These are phyloP conservation scores for Calocybe cyanea DNA, from an alignment of 768 basidiomycete species.

Conservation along the genomic window DNA sequence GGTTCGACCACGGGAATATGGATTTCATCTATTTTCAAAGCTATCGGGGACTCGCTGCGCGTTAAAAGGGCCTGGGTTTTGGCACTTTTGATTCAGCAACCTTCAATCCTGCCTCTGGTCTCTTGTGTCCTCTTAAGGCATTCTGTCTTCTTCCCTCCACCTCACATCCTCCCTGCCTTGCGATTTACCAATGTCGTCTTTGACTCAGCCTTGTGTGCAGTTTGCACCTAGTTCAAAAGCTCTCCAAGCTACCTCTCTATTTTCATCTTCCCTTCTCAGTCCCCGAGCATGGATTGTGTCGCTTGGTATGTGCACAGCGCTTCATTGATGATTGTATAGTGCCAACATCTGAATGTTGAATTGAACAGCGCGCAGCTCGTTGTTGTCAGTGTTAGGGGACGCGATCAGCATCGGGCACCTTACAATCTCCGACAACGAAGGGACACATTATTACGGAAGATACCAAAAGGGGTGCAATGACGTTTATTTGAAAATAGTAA, in stretches of 20 bases:
- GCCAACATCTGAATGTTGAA: constrained; percentile 3
- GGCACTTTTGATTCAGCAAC: too few relatives aligned
- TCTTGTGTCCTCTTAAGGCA: too few relatives aligned
- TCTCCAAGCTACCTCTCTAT: constrained; percentile 39
- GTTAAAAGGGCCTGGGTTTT: constrained; percentile 20
- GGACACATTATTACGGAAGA: constrained; percentile 55
- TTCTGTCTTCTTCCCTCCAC: too few relatives aligned
- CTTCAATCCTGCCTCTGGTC: too few relatives aligned
- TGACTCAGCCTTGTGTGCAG: constrained; percentile 36
- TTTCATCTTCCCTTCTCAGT: constrained; percentile 40
- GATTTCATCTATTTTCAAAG: constrained; percentile 26
- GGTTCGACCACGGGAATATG: constrained; percentile 29
- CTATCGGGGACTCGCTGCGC: constrained; percentile 9
- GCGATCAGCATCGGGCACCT: constrained; percentile 58
- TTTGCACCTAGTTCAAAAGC: constrained; percentile 40
- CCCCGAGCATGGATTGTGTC: constrained; percentile 46
- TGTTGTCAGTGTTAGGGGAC: constrained; percentile 53
- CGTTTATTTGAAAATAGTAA: constrained; percentile 52
- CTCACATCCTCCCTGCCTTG: too few relatives aligned
- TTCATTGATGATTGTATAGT: constrained; percentile 1
- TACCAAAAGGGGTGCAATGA: constrained; percentile 58
- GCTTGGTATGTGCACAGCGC: constrained; percentile 36
- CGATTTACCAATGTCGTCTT: constrained; percentile 30
- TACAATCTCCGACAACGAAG: constrained; percentile 59
- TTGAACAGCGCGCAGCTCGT: constrained; percentile 51